Base-by-base conservation (phyloP, 108 stramenopile genomes). In the Nitzschia sp. region DNA sequence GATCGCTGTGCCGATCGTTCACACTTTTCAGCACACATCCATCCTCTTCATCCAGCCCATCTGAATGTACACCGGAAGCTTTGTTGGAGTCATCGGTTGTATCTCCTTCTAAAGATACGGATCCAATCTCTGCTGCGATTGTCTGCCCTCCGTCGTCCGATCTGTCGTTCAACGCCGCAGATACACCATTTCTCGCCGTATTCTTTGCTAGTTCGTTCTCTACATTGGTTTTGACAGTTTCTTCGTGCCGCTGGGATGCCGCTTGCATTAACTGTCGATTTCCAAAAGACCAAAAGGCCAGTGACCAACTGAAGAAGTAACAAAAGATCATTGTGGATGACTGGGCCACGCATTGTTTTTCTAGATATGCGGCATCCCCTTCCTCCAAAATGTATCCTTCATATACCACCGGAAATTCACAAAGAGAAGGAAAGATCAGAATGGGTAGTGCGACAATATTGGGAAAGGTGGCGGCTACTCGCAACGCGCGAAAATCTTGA, bases 401-500 rank as follows among this genome's bases (percentile, higher is more conserved):
- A 36, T 85, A 70, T 11, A 91, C 84, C 2, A 86, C 82, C 4
- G 75, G 54, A 66, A 80, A 88, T 63, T 91, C 90, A 62, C 90
- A 91, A 1, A 91, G 75, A 31, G 81, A 76, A 9, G 90, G 90
- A 67, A 91, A 91, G 32, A 91, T 80, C 52, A 91, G 36, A 63
- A 91, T 85, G 1, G 90, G 90, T 35, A 90, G 58, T 2, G 85
- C 80, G 13, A 91, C 77, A 66, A 91, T 84, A 45, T 91, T 91
- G 8, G 90, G 87, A 65, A 86, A 91, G 33, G 86, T 78, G 28
- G 80, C 75, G 9, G 87, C 72, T 45, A 91, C 71, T 53, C 83
- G 67, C 23, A 91, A 41, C 6, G 87, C 83, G 57, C 77, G 67
- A 59, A 91, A 88, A 50, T 73, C 63, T 46, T 41, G 53, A 26